Conservation (phyloP, 108 stramenopile genomes). For the Cylindrotheca fusiformis region DNA sequence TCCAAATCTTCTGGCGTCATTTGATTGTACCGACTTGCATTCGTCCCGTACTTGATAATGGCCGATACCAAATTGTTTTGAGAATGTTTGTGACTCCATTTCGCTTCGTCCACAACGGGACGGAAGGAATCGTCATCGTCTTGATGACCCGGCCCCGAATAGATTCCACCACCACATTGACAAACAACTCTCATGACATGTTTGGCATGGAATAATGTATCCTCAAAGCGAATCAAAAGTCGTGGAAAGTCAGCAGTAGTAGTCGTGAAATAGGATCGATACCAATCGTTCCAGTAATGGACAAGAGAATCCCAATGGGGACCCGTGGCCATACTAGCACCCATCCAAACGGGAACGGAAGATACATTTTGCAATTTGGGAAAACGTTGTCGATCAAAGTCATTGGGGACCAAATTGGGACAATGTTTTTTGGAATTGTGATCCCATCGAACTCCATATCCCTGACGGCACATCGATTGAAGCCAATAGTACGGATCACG, state of each 20-base stretch:
- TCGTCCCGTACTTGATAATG: slow-evolving; percentile 67
- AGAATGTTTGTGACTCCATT: slow-evolving; percentile 26
- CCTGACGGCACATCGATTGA: slow-evolving; percentile 68
- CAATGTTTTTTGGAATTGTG: slow-evolving; percentile 46
- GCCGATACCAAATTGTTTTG: slow-evolving; percentile 62
- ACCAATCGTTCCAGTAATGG: slow-evolving; percentile 77
- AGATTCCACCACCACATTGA: slow-evolving; percentile 61
- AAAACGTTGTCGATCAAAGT: slow-evolving; percentile 29
- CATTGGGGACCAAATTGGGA: slow-evolving; percentile 71
- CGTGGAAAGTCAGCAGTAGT: slow-evolving; percentile 41
- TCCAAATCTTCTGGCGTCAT: slow-evolving; percentile 49
- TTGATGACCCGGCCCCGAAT: slow-evolving; percentile 1
- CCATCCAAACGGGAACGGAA: slow-evolving; percentile 28
- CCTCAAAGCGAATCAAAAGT: slow-evolving; percentile 77
- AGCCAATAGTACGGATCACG: slow-evolving; percentile 81
- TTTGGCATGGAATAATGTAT: slow-evolving; percentile 65
- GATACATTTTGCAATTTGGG: slow-evolving; percentile 13
- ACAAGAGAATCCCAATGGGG: slow-evolving; percentile 47
- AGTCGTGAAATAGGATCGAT: slow-evolving; percentile 40
- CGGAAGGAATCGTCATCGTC: background rate
- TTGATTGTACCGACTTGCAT: slow-evolving; percentile 39
- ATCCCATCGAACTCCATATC: slow-evolving; percentile 65
- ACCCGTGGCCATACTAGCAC: slow-evolving; percentile 21
- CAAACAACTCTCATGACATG: slow-evolving; percentile 54
- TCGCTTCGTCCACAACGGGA: slow-evolving; percentile 23